phyloP scores from a whole-genome alignment of 192 early-diverging fungal genomes.

The Coemansia sp. region DNA sequence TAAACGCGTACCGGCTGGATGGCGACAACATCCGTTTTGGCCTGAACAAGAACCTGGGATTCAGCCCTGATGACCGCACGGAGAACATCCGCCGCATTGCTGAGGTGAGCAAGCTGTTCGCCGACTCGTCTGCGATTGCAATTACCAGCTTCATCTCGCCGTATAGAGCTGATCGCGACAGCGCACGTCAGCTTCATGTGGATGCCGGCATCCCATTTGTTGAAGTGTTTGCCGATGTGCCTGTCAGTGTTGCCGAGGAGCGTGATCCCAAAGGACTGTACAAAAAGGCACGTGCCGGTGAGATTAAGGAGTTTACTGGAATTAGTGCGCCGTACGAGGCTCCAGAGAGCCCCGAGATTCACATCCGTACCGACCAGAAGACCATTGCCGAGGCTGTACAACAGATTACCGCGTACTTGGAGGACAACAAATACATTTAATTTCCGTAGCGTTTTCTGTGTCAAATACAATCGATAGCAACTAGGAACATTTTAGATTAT shows the following conservation, averaged over 20 bases:
- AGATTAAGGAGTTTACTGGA: constrained; percentile 96
- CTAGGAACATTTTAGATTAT: background rate
- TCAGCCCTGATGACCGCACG: constrained; percentile 84
- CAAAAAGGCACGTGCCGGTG: constrained; percentile 91
- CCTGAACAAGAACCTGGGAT: constrained; percentile 92
- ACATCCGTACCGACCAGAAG: constrained; percentile 75
- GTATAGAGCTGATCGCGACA: constrained; percentile 78
- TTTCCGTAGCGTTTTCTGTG: background rate
- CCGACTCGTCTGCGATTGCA: constrained; percentile 77
- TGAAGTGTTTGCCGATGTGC: constrained; percentile 86
- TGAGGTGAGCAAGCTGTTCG: constrained; percentile 86
- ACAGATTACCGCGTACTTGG: constrained; percentile 36
- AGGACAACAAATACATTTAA: constrained; percentile 28
- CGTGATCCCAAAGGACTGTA: constrained; percentile 96
- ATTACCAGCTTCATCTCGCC: constrained; percentile 92
- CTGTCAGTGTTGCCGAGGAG: constrained; percentile 81
- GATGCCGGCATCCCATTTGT: constrained; percentile 81
- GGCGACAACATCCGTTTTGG: constrained; percentile 98
- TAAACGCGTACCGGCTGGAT: constrained; percentile 88
- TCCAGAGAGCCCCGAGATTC: constrained; percentile 79
- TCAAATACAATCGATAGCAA: background rate
- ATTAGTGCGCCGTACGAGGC: constrained; percentile 91
- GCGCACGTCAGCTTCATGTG: constrained; percentile 74
- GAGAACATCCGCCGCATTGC: constrained; percentile 96
- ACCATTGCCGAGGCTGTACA: constrained; percentile 58